phyloP scores from a whole-genome alignment of 2,329 filamentous ascomycete genomes.

The Diaporthe citrichinensis region DNA sequence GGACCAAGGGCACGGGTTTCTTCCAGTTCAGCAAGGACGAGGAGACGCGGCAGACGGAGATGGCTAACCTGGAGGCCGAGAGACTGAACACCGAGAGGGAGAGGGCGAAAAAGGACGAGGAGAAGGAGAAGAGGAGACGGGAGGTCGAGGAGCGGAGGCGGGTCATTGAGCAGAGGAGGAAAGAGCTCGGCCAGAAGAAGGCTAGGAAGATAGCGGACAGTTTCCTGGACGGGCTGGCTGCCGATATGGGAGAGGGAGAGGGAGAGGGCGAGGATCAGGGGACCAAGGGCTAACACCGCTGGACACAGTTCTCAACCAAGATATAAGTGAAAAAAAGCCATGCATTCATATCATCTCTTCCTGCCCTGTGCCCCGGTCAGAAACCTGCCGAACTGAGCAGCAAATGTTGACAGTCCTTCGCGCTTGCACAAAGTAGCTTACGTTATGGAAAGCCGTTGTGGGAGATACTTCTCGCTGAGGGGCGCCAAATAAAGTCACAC shows the following conservation, averaged over 20 bases:
- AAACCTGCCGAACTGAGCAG: background rate
- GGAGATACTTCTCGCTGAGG: background rate
- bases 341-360: background rate
- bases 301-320: background rate
- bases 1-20: constrained; percentile 91
- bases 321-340: background rate
- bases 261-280: background rate
- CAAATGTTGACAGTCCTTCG: background rate
- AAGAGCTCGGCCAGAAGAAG: constrained; percentile 68
- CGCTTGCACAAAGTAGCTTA: background rate
- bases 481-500: background rate
- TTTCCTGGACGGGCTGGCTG: constrained; percentile 75
- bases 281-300: background rate
- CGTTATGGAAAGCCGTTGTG: background rate
- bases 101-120: constrained; percentile 68
- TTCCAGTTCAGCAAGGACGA: constrained; percentile 89
- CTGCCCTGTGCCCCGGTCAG: background rate
- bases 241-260: constrained; percentile 44
- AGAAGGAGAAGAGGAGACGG: constrained; percentile 69
- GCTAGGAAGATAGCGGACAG: constrained; percentile 79
- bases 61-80: constrained; percentile 79
- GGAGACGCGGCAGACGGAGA: constrained; percentile 75
- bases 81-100: constrained; percentile 77
- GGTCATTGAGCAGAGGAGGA: constrained; percentile 70
- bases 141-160: constrained; percentile 76